A percentile compares a stretch with the other conserved stretches of the same genome.
Evolutionary conservation across 1,284 basidiomycete species (phyloP).

Genomic region (Rhodotorula sp.): DNA sequence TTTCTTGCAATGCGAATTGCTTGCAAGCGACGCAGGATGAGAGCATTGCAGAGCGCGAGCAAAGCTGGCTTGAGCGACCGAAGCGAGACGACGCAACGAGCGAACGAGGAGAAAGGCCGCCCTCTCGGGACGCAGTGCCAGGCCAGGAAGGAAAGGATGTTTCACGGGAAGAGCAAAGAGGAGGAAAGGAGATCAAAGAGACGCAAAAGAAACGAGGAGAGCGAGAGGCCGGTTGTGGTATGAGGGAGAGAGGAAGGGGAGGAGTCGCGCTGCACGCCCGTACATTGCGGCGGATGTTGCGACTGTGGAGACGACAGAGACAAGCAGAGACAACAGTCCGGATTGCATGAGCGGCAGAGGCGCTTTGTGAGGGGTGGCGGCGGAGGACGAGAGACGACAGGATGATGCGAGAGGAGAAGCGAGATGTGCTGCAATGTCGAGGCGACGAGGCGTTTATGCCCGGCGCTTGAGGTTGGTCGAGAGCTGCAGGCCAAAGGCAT

Average conservation of each 20-base stretch:
- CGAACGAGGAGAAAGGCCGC: background rate
- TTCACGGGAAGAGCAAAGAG: background rate
- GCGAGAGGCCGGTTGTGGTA: background rate
- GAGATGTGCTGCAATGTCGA: background rate
- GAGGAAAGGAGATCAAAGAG: background rate
- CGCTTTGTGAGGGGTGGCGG: background rate
- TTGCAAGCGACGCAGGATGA: no score
- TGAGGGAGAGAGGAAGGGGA: background rate
- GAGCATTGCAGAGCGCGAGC: background rate
- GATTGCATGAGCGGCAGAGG: background rate
- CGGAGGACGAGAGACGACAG: constrained; percentile 7
- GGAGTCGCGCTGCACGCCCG: background rate
- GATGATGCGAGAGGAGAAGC: constrained; percentile 8
- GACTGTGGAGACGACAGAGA: background rate
- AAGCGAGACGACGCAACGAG: background rate
- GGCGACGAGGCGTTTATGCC: constrained; percentile 28
- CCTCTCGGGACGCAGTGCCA: background rate
- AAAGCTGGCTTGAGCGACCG: background rate
- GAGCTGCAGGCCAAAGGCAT: constrained; percentile 37
- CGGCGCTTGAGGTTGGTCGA: constrained; percentile 52
- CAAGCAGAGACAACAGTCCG: constrained; percentile 5
- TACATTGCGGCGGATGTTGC: background rate
- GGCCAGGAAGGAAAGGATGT: background rate
- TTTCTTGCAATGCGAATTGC: no score
- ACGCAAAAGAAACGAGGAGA: background rate